These are phyloP conservation scores for Hericium rajendrae DNA, from an alignment of 768 basidiomycete genomes.

Conservation along the genomic window DNA sequence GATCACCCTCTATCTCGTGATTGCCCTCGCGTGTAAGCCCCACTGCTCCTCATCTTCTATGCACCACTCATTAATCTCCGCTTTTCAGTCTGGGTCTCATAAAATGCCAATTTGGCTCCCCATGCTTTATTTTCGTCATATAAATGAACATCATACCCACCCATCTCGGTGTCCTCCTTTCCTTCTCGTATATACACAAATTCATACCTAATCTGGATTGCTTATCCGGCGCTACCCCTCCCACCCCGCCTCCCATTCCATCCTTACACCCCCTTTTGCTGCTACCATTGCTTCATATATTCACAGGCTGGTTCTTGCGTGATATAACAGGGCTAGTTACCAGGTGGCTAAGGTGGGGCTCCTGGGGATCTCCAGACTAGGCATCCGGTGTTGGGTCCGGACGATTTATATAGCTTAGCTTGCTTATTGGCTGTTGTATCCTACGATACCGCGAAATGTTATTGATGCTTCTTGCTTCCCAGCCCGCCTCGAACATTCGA, in stretches of 20 bases:
- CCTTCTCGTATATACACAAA: neutral
- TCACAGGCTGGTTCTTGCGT: neutral
- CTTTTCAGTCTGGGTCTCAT: constrained; percentile 36
- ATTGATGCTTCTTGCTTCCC: no score
- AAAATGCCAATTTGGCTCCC: constrained; percentile 6
- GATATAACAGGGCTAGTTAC: no score
- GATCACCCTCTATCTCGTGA: constrained; percentile 66
- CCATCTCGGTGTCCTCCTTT: neutral
- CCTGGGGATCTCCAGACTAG: no score
- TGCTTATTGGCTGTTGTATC: no score
- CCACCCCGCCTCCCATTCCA: no score
- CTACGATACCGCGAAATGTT: no score
- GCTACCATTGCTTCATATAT: neutral
- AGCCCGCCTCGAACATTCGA: no score
- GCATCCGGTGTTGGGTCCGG: neutral
- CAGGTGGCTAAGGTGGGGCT: no score
- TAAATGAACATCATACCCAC: neutral
- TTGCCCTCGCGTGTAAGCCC: constrained; percentile 66
- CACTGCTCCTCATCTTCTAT: neutral
- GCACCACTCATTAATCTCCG: neutral
- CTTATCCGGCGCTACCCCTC: no score
- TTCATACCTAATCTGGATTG: no score
- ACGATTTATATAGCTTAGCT: neutral
- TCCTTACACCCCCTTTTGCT: no score
- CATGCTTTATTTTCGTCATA: neutral